A percentile compares a stretch with the other conserved stretches of the same genome.
These are phyloP conservation scores for Lactifluus piperatus DNA, from an alignment of 768 basidiomycete genomes.

Conservation along the genomic window DNA sequence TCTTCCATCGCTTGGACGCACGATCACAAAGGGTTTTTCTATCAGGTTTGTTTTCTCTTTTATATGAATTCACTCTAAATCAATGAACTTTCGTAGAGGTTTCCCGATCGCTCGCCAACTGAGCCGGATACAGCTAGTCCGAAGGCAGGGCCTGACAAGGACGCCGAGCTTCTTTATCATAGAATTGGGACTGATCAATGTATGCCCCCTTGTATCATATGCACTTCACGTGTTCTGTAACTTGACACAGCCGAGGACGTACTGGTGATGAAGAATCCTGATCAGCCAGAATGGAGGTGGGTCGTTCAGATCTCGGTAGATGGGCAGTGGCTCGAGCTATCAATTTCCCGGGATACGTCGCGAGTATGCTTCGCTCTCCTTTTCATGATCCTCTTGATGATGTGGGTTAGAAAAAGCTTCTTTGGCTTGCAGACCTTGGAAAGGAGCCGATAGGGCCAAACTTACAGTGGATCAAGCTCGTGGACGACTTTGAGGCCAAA, in stretches of 20 bases:
- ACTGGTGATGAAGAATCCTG: slow-evolving; percentile 53
- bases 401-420: slow-evolving; percentile 48
- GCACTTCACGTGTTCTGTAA: not conserved
- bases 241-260: slow-evolving; percentile 49
- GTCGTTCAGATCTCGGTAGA: slow-evolving; percentile 46
- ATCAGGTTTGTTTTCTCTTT: slow-evolving; percentile 40
- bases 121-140: slow-evolving; percentile 46
- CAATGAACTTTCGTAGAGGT: slow-evolving; percentile 34
- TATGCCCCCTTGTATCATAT: slow-evolving; percentile 26
- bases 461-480: slow-evolving; percentile 64
- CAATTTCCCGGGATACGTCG: slow-evolving; percentile 50
- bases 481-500: slow-evolving; percentile 57
- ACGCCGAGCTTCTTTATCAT: slow-evolving; percentile 76
- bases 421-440: slow-evolving; percentile 65
- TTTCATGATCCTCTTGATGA: not conserved
- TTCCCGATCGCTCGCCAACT: slow-evolving; percentile 40
- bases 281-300: slow-evolving; percentile 62
- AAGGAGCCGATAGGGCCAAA: slow-evolving; percentile 50
- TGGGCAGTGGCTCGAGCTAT: slow-evolving; percentile 53
- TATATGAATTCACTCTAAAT: not conserved
- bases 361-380: slow-evolving; percentile 32
- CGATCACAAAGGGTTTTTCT: slow-evolving; percentile 79
- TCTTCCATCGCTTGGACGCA: slow-evolving; percentile 64
- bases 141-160: slow-evolving; percentile 50
- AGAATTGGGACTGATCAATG: slow-evolving; percentile 61